phyloP scores from a whole-genome alignment of 176 grass and related monocot species.

The Otatea glauca region DNA sequence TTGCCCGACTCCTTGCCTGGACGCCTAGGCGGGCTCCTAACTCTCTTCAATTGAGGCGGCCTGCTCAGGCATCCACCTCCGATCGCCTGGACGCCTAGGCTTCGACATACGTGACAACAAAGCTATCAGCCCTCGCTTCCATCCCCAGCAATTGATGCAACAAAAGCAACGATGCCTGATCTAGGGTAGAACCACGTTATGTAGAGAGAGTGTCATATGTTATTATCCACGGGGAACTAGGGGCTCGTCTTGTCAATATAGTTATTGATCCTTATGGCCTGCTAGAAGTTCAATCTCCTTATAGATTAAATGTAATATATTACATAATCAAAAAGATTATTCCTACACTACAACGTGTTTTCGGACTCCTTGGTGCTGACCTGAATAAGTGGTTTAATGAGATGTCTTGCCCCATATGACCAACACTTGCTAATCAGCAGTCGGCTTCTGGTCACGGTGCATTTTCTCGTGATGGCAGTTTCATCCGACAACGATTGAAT shows the following conservation, averaged over 20 bases:
- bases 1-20: no score
- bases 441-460: slow-evolving; percentile 34
- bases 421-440: slow-evolving; percentile 49
- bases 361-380: slow-evolving; percentile 56
- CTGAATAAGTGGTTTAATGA: no score
- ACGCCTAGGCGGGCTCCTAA: no score
- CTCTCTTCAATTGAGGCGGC: no score
- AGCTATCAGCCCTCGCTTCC: no score
- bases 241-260: slow-evolving; percentile 85
- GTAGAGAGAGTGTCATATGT: slow-evolving; percentile 87
- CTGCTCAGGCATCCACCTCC: no score
- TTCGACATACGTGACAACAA: no score
- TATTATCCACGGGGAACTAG: slow-evolving; percentile 90
- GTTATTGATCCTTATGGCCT: slow-evolving; percentile 85
- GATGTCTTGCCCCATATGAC: background rate
- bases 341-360: slow-evolving; percentile 80
- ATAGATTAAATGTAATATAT: slow-evolving; percentile 83
- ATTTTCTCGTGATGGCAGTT: slow-evolving; percentile 45
- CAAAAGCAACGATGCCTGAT: slow-evolving; percentile 45
- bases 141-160: no score
- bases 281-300: slow-evolving; percentile 67
- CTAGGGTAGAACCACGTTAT: slow-evolving; percentile 76
- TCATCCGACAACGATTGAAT: slow-evolving; percentile 38
- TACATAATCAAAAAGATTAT: slow-evolving; percentile 97
- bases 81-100: no score